phyloP scores from a whole-genome alignment of 108 stramenopile species.

The Pseudonitzschia pungens region DNA sequence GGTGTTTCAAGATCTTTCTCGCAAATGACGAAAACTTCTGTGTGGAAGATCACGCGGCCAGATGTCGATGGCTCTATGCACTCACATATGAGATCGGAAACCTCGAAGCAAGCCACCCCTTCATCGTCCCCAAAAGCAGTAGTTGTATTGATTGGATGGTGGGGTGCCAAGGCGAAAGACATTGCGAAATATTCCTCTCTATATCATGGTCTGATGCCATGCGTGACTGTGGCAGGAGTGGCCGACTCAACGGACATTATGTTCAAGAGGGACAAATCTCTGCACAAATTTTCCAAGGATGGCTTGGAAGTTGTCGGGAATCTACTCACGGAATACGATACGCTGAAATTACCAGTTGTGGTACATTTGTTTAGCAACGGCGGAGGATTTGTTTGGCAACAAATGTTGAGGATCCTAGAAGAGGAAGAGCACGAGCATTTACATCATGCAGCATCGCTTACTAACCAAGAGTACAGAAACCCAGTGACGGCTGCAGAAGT shows the following conservation, averaged over 20 bases:
- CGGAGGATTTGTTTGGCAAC: slow-evolving; percentile 23
- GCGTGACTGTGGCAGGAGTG: slow-evolving; percentile 13
- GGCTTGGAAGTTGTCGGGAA: slow-evolving; percentile 6
- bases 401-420: slow-evolving; percentile 7
- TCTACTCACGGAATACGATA: background rate
- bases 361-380: slow-evolving; percentile 19
- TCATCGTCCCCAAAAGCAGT: background rate
- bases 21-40: background rate
- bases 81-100: background rate
- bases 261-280: background rate
- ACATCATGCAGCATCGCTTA: background rate
- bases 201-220: slow-evolving; percentile 16
- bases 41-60: background rate
- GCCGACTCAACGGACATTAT: slow-evolving; percentile 8
- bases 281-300: slow-evolving; percentile 1
- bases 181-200: slow-evolving; percentile 1
- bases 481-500: background rate
- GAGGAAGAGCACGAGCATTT: background rate
- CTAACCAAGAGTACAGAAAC: no score
- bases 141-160: slow-evolving; percentile 16
- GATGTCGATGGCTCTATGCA: background rate
- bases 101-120: background rate
- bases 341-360: slow-evolving; percentile 8
- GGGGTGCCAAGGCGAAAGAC: slow-evolving; percentile 11
- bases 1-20: no score